Base-by-base conservation (phyloP, 257 asterid species). In the Prunella vulgaris region DNA sequence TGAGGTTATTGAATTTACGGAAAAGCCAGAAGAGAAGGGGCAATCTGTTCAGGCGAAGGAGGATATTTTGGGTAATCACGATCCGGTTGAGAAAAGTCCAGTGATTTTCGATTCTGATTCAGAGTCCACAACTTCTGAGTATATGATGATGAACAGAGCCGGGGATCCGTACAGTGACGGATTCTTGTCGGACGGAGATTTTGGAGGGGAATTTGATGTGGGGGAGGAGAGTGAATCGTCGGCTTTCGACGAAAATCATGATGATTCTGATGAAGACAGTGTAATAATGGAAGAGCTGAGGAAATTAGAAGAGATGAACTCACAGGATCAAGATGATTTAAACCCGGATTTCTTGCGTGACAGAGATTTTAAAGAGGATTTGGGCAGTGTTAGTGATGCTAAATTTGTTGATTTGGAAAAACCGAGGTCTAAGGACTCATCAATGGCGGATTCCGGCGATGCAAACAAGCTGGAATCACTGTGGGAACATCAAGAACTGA, bases 401-500 rank as follows among this genome's bases (percentile, higher is more conserved):
- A n/a, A 38, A 38, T 38, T 38, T 38, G 48, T 10, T 10, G 10
- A n/a, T 69, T 76, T n/a, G 84, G 76, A 30, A 79, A 42, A 78
- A 63, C 30, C 24, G 4, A 66, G 44, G 69, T 60, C 80, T 18
- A 66, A 76, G 10, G 87, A 78, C 6, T 68, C 84, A 40, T 72
- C 78, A 0, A 62, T 14, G 59, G 44, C 69, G 32, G 78, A 69
- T 9, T 33, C 61, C 0, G 88, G 22, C 6, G 95, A 92, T 66
- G 65, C 76, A 7, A 85, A 83, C 79, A 83, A 85, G 22, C 61
- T 90, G 76, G 98, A 92, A 68, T 77, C 90, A 7, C 71, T 93
- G 63, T 94, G 98, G 99, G 99, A 94, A 64, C 98, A 94, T 85
- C 98, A 91, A 76, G 99, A 94, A n/a, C 79, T 94, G 77, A 81